Conservation (phyloP, 495 filamentous ascomycete species). For the Astrocystis sublimbata region DNA sequence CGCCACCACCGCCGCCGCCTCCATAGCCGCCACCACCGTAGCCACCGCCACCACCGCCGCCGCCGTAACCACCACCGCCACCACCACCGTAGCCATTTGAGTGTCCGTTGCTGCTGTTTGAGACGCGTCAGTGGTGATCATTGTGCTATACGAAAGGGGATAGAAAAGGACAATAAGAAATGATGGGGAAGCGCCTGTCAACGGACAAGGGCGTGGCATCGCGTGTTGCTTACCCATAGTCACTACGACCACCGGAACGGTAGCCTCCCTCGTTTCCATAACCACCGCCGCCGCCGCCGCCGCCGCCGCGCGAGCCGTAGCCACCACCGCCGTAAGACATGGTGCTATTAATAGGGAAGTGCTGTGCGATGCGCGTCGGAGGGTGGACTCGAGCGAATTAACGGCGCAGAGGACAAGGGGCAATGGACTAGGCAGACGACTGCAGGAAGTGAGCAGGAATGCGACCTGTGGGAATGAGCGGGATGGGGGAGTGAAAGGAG, state of each 20-base stretch:
- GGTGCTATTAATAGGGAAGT: conserved; percentile 19
- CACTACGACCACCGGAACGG: conserved; percentile 34
- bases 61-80: conserved; percentile 45
- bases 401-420: conserved; percentile 21
- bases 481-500: conserved; percentile 22
- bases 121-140: conserved; percentile 21
- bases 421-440: conserved; percentile 22
- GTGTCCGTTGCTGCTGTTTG: conserved; percentile 34
- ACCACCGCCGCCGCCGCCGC: conserved; percentile 46
- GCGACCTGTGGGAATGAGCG: conserved; percentile 31
- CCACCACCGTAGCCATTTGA: conserved; percentile 54
- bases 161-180: too few species aligned
- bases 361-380: conserved; percentile 8
- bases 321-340: conserved; percentile 80
- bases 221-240: conserved; percentile 31
- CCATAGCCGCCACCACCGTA: conserved; percentile 55
- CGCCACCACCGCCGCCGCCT: conserved; percentile 61
- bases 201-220: background rate
- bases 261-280: conserved; percentile 50
- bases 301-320: conserved; percentile 52
- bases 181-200: too few species aligned
- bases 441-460: conserved; percentile 15
- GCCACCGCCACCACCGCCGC: conserved; percentile 54
- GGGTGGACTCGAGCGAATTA: conserved; percentile 8
- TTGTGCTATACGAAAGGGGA: background rate